Evolutionary conservation across 768 basidiomycete genomes (phyloP).

Genomic region (Pluteus cervinus): DNA sequence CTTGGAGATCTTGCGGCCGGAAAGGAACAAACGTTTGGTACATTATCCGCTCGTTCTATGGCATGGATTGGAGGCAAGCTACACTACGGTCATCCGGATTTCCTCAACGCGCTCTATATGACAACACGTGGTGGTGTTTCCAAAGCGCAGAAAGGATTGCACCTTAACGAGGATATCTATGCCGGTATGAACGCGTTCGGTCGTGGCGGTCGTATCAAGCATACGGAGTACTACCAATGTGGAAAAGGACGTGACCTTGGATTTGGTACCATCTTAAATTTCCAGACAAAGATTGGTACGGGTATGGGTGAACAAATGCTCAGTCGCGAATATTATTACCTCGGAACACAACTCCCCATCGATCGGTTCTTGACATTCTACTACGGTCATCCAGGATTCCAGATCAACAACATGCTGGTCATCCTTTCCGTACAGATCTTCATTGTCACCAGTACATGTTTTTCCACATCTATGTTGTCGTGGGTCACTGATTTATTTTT

Average conservation of each 20-base stretch:
- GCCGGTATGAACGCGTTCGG: slow-evolving; percentile 99
- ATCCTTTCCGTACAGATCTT: slow-evolving; percentile 96
- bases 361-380: slow-evolving; percentile 99
- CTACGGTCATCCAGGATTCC: slow-evolving; percentile 99
- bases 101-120: slow-evolving; percentile 97
- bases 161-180: slow-evolving; percentile 99
- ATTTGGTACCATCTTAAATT: slow-evolving; percentile 98
- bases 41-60: slow-evolving; percentile 90
- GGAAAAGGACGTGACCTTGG: slow-evolving; percentile 98
- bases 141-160: slow-evolving; percentile 99
- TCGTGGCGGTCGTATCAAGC: slow-evolving; percentile 95
- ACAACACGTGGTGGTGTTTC: slow-evolving; percentile 96
- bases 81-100: slow-evolving; percentile 99
- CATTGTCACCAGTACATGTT: slow-evolving; percentile 75
- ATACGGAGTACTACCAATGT: slow-evolving; percentile 99
- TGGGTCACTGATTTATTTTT: slow-evolving; percentile 12
- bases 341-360: slow-evolving; percentile 96
- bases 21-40: slow-evolving; percentile 99
- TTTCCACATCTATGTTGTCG: slow-evolving; percentile 1
- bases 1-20: slow-evolving; percentile 97
- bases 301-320: slow-evolving; percentile 99
- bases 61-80: slow-evolving; percentile 98
- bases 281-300: slow-evolving; percentile 99
- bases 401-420: slow-evolving; percentile 99
- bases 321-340: slow-evolving; percentile 97